A percentile compares a stretch with the other conserved stretches of the same genome.
phyloP scores from a whole-genome alignment of 2,329 filamentous ascomycete species.

The Xylogone sp. region DNA sequence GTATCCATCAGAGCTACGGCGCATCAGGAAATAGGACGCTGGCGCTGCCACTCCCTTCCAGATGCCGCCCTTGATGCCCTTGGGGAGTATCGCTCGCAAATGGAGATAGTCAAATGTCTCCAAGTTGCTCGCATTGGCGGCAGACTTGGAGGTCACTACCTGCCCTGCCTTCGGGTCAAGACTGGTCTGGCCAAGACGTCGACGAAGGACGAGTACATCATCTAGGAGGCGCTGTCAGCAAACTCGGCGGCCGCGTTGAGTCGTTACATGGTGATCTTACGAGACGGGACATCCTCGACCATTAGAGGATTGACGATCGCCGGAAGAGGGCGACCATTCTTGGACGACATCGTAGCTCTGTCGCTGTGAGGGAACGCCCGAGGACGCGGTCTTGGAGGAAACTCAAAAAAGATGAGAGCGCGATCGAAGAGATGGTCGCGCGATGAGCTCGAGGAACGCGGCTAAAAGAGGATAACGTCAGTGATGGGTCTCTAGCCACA shows the following conservation, averaged over 20 bases:
- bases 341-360: neutral
- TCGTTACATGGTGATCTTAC: conserved; percentile 44
- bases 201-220: conserved; percentile 57
- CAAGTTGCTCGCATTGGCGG: conserved; percentile 52
- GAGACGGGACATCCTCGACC: conserved; percentile 56
- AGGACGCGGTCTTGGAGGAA: neutral
- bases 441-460: neutral
- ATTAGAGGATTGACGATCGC: conserved; percentile 63
- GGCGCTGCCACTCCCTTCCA: conserved; percentile 68
- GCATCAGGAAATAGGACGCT: conserved; percentile 95
- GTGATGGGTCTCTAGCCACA: neutral
- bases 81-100: conserved; percentile 85
- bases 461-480: neutral
- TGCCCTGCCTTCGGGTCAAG: conserved; percentile 78
- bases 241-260: conserved; percentile 1
- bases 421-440: neutral
- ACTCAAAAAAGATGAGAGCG: neutral
- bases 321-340: conserved; percentile 41
- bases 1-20: conserved; percentile 79
- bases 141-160: conserved; percentile 64
- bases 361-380: neutral
- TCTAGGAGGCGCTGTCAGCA: conserved; percentile 19
- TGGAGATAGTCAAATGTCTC: conserved; percentile 95
- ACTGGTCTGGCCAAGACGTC: conserved; percentile 89
- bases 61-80: conserved; percentile 87